These are phyloP conservation scores for Trichomonas vaginalis DNA, from an alignment of 208 protist genomes.

Conservation along the genomic window DNA sequence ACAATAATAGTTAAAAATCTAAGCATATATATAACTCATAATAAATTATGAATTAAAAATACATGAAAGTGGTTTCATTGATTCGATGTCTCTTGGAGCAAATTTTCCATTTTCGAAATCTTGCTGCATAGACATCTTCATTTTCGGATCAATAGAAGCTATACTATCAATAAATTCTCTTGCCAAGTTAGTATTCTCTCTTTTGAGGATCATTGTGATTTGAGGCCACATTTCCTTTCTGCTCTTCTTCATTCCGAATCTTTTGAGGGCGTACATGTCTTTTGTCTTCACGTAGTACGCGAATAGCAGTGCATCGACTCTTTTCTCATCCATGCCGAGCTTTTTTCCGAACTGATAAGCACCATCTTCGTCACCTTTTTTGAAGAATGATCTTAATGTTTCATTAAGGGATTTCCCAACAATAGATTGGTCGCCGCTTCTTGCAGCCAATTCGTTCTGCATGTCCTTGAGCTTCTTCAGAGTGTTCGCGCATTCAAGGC, in stretches of 20 bases:
- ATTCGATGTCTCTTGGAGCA: not conserved
- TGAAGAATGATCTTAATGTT: not conserved
- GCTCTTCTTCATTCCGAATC: not conserved
- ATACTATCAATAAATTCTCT: not conserved
- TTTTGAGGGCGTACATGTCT: not conserved
- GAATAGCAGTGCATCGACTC: not conserved
- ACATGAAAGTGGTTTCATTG: not conserved
- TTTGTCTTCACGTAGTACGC: not conserved
- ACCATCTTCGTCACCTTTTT: not conserved
- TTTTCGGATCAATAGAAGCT: not conserved
- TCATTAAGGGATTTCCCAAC: not conserved
- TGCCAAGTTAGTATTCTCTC: not conserved
- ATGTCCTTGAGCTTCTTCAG: not conserved
- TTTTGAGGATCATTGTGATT: not conserved
- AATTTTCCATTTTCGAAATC: not conserved
- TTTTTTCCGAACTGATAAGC: not conserved
- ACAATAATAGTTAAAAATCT: no score
- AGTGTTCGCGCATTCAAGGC: not conserved
- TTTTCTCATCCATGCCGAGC: not conserved
- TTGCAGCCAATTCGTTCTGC: not conserved
- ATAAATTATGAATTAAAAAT: not conserved
- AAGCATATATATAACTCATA: no score
- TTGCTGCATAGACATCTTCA: not conserved
- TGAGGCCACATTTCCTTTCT: not conserved
- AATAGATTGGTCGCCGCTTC: not conserved